Evolutionary conservation across 495 filamentous ascomycete species (phyloP), one percentile per base, ranked within the genome.

Genomic region (Hamigera avellanea): DNA sequence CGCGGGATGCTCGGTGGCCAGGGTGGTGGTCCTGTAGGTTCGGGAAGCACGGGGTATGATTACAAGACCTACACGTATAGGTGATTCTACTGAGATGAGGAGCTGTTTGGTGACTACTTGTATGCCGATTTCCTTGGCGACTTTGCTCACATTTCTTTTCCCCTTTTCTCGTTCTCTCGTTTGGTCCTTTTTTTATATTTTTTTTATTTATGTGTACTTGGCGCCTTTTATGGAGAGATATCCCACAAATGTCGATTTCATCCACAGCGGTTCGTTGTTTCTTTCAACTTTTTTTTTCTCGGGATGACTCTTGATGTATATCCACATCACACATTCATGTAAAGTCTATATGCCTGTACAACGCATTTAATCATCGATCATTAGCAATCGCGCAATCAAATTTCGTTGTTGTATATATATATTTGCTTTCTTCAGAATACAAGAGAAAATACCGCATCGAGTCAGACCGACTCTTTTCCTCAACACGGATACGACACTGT

Each of bases 1-100:
- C 57, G 59, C n/a, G 55, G 59, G 9, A 36, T 57, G 40, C 42
- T 57, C 15, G 56, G 55, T 32, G 54, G 56, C 19, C 56, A 61
- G 14, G 56, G 56, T 26, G 48, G 53, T 35, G 51, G 54, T 9
- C 41, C 58, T 26, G 46, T 49, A 14, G 46, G 43, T 35, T 16
- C 9, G 4, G 50, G 56, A 1, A 45, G 43, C 35, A 9, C 5
- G n/a, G 50, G 56, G 2, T 53, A 59, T 33, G 59, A 61, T 26
- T 59, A 62, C 29, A 57, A 53, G 35, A 23, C 32, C 1, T 49
- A 49, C 34, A 36, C 32, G 8, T 63, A 61, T 36, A 41, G 52
- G 17, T 62, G 39, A 48, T 37, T 4, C 4, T 32, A 13, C 3
- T 42, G 26, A 13, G 27, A 18, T 36, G 1, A 33, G 27, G 3